Base-by-base conservation (phyloP, 768 basidiomycete species). In the Mycena maculata region DNA sequence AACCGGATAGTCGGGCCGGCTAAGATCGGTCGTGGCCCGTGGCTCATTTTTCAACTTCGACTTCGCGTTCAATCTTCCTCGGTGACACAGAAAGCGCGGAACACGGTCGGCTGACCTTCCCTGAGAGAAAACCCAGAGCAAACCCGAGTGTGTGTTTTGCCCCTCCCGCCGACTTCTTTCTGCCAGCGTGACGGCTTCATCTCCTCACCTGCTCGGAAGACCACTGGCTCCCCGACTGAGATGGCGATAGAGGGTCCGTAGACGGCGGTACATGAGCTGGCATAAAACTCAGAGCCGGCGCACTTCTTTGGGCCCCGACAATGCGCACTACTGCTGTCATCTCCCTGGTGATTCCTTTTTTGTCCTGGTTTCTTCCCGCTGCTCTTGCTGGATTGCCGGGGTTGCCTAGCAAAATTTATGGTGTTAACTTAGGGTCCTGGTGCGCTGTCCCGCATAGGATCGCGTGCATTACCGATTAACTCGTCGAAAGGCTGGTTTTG, bases 391-490 rank as follows among this genome's bases (percentile, higher is more conserved):
- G 63, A 38, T 27, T 63, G 61, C 60, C 63, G 30, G 73, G 72
- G n/a, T 59, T 79, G 38, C 77, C 79, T 5, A 70, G 72, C 69
- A 90, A 90, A 68, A 88, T 90, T 18, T 88, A 90, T 72, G 91
- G 91, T 50, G 90, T 92, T 3, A 92, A 92, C 73, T 73, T 92
- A 33, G 90, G 91, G 16, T 87, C 87, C 60, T 91, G 89, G 88
- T 86, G 66, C 23, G 82, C 70, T 62, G n/a, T 44, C 55, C 28
- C 54, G 30, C 16, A 57, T 12, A n/a, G 11, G 4, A 27, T 30
- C 33, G 33, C 33, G 55, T 15, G 4, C 18, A 23, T 33, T 36
- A 67, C 39, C 52, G 20, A 20, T 22, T 39, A 23, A 12, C 25
- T n/a, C 28, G 18, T 38, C 13, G 25, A 67, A 68, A 93, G 92